Percentiles rank a stretch among this genome's conserved stretches.
Evolutionary conservation across 73 alveolate species (phyloP).

Genomic region (Paramecium primaurelia): DNA sequence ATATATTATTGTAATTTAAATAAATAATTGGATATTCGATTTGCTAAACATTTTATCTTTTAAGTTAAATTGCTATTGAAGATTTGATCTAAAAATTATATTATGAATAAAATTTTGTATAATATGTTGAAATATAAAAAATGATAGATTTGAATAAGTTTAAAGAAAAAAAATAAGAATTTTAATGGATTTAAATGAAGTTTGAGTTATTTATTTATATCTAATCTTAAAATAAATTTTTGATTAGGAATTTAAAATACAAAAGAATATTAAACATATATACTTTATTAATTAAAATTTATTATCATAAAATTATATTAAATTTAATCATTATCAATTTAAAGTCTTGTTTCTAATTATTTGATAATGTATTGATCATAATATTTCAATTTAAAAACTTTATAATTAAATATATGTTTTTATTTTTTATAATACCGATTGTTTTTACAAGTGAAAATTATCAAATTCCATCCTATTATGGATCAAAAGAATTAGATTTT

Average conservation of each 20-base stretch:
- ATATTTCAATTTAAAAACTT: background rate
- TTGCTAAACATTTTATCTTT: background rate
- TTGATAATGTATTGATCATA: background rate
- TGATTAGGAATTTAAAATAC: no score
- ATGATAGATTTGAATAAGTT: background rate
- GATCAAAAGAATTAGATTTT: slow-evolving; percentile 2
- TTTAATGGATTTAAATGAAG: no score
- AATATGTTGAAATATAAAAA: background rate
- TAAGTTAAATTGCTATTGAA: background rate
- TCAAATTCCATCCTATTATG: slow-evolving; percentile 25
- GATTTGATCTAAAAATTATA: background rate
- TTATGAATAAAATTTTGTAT: background rate
- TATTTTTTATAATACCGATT: background rate
- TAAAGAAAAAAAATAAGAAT: background rate
- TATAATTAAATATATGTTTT: background rate
- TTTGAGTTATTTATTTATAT: no score
- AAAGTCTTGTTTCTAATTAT: background rate
- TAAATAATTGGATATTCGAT: background rate
- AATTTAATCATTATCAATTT: background rate
- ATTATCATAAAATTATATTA: background rate
- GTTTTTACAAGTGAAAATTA: slow-evolving; percentile 14
- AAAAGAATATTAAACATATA: no score
- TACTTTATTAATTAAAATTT: no score
- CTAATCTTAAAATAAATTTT: no score
- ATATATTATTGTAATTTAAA: background rate